These are phyloP conservation scores for Phaeosphaeria sp. DNA, from an alignment of 2,329 filamentous ascomycete genomes.

Conservation along the genomic window DNA sequence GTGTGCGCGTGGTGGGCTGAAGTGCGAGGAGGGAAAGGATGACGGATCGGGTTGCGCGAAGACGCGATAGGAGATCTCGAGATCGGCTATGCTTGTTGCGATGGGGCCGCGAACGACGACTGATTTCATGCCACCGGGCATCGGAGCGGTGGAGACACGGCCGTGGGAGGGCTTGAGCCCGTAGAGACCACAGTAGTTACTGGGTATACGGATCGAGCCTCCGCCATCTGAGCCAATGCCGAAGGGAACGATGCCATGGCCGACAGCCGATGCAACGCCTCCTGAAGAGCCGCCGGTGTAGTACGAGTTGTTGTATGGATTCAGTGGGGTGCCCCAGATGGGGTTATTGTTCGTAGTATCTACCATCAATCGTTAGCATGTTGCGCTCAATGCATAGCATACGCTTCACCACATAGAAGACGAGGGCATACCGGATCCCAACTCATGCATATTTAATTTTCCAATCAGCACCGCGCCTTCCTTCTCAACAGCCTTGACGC, in stretches of 20 bases:
- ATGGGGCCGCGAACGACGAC: slow-evolving; percentile 77
- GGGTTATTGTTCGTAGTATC: slow-evolving; percentile 87
- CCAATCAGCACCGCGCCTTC: slow-evolving; percentile 78
- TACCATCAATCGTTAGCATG: slow-evolving; percentile 16
- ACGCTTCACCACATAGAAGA: neutral
- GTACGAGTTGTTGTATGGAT: slow-evolving; percentile 78
- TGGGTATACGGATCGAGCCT: slow-evolving; percentile 76
- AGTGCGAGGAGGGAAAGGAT: slow-evolving; percentile 66
- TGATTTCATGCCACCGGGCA: slow-evolving; percentile 64
- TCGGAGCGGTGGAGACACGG: slow-evolving; percentile 67
- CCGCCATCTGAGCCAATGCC: slow-evolving; percentile 75
- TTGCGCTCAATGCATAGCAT: neutral
- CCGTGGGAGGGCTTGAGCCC: slow-evolving; percentile 82
- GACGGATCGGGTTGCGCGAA: slow-evolving; percentile 76
- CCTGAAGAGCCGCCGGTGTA: slow-evolving; percentile 84
- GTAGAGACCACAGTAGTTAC: slow-evolving; percentile 79
- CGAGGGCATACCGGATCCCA: slow-evolving; percentile 67
- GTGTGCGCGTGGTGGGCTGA: slow-evolving; percentile 62
- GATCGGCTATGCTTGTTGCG: slow-evolving; percentile 75
- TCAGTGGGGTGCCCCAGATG: slow-evolving; percentile 74
- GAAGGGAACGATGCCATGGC: slow-evolving; percentile 75
- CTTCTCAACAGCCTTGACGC: slow-evolving; percentile 73
- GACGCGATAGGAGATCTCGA: slow-evolving; percentile 81
- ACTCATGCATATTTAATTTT: slow-evolving; percentile 81
- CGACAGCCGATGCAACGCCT: slow-evolving; percentile 74